A percentile compares a stretch with the other conserved stretches of the same genome.
phyloP scores from a whole-genome alignment of 495 filamentous ascomycete genomes.

The Peziza echinospora region DNA sequence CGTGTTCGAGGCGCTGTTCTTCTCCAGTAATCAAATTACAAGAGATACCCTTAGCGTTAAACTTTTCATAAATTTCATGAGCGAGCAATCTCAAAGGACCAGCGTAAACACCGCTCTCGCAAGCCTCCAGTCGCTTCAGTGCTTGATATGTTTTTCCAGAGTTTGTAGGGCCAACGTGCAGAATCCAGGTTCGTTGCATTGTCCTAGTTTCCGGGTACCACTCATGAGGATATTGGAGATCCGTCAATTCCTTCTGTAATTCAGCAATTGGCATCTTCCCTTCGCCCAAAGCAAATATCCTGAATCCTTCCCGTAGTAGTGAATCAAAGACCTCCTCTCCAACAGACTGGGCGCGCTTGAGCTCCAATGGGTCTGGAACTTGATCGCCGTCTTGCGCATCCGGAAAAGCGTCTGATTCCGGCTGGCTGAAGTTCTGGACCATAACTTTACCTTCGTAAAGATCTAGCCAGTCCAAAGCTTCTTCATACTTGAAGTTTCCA shows the following conservation, averaged over 20 bases:
- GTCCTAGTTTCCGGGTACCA: constrained; percentile 72
- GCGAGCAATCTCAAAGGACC: constrained; percentile 79
- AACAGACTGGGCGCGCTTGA: background rate
- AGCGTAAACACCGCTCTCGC: constrained; percentile 63
- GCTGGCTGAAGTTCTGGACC: no score
- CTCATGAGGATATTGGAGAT: constrained; percentile 66
- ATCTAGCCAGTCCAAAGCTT: no score
- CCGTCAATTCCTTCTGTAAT: constrained; percentile 20
- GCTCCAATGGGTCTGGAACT: background rate
- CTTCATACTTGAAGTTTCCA: no score
- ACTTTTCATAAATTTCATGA: constrained; percentile 72
- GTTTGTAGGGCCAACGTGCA: constrained; percentile 95
- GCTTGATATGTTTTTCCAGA: constrained; percentile 97
- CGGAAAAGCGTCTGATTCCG: no score
- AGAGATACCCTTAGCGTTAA: constrained; percentile 48
- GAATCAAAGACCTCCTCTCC: background rate
- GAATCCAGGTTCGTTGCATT: constrained; percentile 59
- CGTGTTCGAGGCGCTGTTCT: constrained; percentile 40
- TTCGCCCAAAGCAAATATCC: background rate
- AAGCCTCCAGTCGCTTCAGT: constrained; percentile 59
- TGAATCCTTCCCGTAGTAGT: background rate
- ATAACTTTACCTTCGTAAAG: no score
- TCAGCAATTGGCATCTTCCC: background rate
- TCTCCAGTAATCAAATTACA: constrained; percentile 83
- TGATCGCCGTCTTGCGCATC: no score